phyloP scores from a whole-genome alignment of 805 yeast genomes.

The Saturnispora silvae region DNA sequence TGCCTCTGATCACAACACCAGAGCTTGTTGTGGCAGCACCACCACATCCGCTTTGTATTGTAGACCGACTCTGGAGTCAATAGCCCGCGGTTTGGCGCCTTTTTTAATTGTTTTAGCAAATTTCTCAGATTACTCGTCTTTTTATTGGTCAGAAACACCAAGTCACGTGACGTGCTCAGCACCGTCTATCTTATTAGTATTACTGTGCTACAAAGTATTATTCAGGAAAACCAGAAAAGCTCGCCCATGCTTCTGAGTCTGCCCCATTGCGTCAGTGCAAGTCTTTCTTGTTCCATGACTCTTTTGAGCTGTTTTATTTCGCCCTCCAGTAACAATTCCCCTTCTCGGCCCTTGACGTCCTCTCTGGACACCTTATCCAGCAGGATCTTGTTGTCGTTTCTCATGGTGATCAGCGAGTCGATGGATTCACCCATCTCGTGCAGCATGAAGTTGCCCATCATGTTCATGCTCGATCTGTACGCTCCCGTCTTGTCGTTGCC shows the following conservation, averaged over 20 bases:
- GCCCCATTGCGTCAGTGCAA: conserved; percentile 41
- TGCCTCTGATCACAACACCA: too few species aligned
- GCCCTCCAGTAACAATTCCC: conserved; percentile 57
- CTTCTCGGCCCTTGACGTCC: conserved; percentile 79
- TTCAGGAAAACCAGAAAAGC: conserved; percentile 31
- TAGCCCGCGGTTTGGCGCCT: too few species aligned
- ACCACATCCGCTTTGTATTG: too few species aligned
- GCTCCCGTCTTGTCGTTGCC: conserved; percentile 4
- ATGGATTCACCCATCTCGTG: conserved; percentile 45
- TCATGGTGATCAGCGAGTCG: conserved; percentile 39
- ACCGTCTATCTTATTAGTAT: not conserved
- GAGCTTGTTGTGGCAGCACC: too few species aligned
- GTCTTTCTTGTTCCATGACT: conserved; percentile 47
- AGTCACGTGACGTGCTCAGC: conserved; percentile 8
- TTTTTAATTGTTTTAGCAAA: too few species aligned
- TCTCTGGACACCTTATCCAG: conserved; percentile 78
- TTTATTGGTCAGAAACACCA: conserved; percentile 2
- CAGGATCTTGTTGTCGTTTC: conserved; percentile 52
- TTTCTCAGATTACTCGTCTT: conserved; percentile 1
- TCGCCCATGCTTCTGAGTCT: conserved; percentile 51
- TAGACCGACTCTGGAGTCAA: too few species aligned
- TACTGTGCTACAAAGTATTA: not conserved
- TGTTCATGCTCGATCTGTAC: conserved; percentile 25
- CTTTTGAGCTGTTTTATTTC: conserved; percentile 64
- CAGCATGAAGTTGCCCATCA: conserved; percentile 32